phyloP scores from a whole-genome alignment of 208 protist species.

The Leishmania turanica region DNA sequence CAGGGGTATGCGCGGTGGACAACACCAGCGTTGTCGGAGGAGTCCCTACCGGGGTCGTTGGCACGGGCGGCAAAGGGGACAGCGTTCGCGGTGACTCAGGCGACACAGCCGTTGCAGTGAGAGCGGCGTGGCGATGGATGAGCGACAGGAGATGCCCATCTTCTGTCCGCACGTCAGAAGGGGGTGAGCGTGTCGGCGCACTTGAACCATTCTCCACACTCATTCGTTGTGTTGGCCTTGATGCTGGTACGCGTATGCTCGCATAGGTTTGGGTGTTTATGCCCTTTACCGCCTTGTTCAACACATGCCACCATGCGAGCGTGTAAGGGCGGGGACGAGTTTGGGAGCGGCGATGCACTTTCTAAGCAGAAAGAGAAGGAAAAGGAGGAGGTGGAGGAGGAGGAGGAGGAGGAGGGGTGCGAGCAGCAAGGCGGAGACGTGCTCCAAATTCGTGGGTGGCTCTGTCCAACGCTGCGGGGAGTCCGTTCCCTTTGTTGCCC shows the following conservation, averaged over 20 bases:
- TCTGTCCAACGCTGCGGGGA: neutral
- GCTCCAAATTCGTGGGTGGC: neutral
- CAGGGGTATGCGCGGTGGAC: neutral
- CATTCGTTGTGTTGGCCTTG: neutral
- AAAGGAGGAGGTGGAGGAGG: too few relatives aligned
- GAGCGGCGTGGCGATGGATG: neutral
- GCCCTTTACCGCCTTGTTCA: neutral
- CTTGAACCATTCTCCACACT: neutral
- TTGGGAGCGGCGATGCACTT: neutral
- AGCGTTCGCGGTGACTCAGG: neutral
- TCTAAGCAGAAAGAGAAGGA: neutral
- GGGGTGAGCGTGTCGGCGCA: neutral
- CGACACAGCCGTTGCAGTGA: neutral
- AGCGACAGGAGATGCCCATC: neutral
- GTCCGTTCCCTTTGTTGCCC: neutral
- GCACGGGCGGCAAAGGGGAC: neutral
- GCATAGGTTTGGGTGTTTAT: neutral
- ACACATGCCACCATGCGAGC: neutral
- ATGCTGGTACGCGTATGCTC: neutral
- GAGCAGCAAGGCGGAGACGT: neutral
- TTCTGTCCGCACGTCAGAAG: neutral
- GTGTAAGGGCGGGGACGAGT: neutral
- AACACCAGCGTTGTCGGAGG: too few relatives aligned
- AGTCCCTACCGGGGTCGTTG: neutral
- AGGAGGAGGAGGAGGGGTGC: too few relatives aligned